Evolutionary conservation across 768 basidiomycete species (phyloP).

Genomic region (Clitopilus hobsonii): DNA sequence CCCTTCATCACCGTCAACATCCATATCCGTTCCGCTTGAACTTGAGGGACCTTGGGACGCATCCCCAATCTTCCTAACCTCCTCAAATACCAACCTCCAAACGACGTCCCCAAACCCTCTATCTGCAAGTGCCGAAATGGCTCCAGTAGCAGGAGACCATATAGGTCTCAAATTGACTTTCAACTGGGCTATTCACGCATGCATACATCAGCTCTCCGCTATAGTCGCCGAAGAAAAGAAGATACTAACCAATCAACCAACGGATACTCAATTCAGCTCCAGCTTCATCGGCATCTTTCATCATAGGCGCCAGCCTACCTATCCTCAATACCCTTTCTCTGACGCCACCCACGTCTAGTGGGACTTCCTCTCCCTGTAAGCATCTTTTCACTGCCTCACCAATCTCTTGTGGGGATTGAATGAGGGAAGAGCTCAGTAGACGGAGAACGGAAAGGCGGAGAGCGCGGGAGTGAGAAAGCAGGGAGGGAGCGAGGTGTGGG

Average conservation of each 20-base stretch:
- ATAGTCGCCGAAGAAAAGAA: neutral
- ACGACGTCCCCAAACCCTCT: slow-evolving; percentile 67
- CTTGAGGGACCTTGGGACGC: too few relatives aligned
- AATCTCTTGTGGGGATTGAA: slow-evolving; percentile 37
- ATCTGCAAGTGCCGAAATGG: slow-evolving; percentile 47
- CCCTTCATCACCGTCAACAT: neutral
- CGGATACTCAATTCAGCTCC: slow-evolving; percentile 61
- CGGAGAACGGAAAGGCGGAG: slow-evolving; percentile 64
- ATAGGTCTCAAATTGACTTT: slow-evolving; percentile 91
- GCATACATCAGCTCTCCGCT: neutral
- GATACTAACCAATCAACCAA: slow-evolving; percentile 66
- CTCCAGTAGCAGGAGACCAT: slow-evolving; percentile 77
- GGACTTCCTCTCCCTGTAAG: slow-evolving; percentile 75
- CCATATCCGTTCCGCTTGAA: slow-evolving; percentile 13
- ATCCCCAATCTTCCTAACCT: too few relatives aligned
- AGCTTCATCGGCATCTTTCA: slow-evolving; percentile 48
- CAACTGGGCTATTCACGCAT: slow-evolving; percentile 70
- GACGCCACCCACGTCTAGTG: slow-evolving; percentile 74
- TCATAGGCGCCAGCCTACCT: slow-evolving; percentile 59
- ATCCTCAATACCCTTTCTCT: slow-evolving; percentile 83
- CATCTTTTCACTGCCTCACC: slow-evolving; percentile 59
- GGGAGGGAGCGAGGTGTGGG: slow-evolving; percentile 39
- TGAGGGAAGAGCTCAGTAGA: slow-evolving; percentile 51
- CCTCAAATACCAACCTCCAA: slow-evolving; percentile 62
- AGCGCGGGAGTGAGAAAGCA: slow-evolving; percentile 69